A percentile compares a stretch with the other conserved stretches of the same genome.
Evolutionary conservation across 1,284 basidiomycete genomes (phyloP).

Genomic region (Peniophora sp.): DNA sequence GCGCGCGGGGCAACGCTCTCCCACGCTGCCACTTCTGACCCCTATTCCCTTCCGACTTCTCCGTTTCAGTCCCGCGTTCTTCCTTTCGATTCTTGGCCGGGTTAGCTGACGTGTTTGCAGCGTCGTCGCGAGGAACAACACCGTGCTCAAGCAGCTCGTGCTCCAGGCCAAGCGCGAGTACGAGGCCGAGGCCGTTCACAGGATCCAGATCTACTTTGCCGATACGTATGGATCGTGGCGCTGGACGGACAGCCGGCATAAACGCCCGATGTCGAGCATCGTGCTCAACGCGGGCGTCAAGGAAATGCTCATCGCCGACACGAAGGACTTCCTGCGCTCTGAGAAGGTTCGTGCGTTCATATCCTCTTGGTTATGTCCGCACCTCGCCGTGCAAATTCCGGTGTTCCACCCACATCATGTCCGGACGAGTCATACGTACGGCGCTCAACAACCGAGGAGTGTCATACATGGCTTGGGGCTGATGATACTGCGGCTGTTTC

Average conservation of each 20-base stretch:
- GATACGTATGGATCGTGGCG: conserved; percentile 81
- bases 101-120: conserved; percentile 22
- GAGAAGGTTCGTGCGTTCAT: conserved; percentile 51
- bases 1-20: not conserved
- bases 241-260: conserved; percentile 77
- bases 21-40: too few relatives aligned
- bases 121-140: conserved; percentile 72
- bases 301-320: conserved; percentile 73
- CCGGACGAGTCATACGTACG: conserved; percentile 7
- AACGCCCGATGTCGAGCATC: conserved; percentile 72
- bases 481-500: not conserved
- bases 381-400: not conserved
- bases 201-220: conserved; percentile 80
- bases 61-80: too few relatives aligned
- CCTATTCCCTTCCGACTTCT: too few relatives aligned
- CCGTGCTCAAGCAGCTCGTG: conserved; percentile 75
- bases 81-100: too few relatives aligned
- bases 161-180: conserved; percentile 83
- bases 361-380: too few relatives aligned
- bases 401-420: conserved; percentile 1
- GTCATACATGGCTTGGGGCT: not conserved
- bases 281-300: conserved; percentile 78
- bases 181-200: conserved; percentile 73
- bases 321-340: conserved; percentile 73
- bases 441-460: not conserved